Percentiles rank a stretch among this genome's conserved stretches.
These are phyloP conservation scores for Fusarium pseudograminearum DNA, from an alignment of 2,329 filamentous ascomycete species.

Conservation along the genomic window DNA sequence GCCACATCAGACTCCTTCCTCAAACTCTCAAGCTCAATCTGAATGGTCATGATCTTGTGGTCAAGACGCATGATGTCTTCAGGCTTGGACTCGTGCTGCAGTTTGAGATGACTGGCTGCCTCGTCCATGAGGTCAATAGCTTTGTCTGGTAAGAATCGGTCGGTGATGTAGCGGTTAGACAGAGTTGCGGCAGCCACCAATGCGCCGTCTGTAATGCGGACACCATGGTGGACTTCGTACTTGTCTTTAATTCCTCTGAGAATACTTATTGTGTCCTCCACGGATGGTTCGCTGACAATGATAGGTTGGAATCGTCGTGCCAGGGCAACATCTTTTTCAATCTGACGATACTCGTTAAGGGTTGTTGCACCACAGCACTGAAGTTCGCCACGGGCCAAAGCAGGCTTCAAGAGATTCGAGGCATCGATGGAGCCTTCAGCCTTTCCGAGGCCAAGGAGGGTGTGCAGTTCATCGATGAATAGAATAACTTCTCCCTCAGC, in stretches of 20 bases:
- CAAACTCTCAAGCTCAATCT: conserved; percentile 94
- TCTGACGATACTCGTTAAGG: conserved; percentile 88
- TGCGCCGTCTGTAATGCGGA: conserved; percentile 91
- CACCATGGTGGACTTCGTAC: conserved; percentile 97
- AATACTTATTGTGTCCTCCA: conserved; percentile 94
- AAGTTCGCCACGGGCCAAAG: conserved; percentile 89
- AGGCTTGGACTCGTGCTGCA: conserved; percentile 97
- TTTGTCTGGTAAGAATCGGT: conserved; percentile 95
- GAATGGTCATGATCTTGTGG: conserved; percentile 95
- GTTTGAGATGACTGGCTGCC: conserved; percentile 86
- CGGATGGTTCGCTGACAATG: conserved; percentile 88
- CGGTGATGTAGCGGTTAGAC: conserved; percentile 96
- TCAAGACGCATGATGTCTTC: conserved; percentile 94
- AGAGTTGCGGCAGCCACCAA: conserved; percentile 92
- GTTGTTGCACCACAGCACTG: conserved; percentile 98
- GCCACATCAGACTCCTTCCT: conserved; percentile 93
- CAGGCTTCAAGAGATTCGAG: conserved; percentile 93
- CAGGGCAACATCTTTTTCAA: conserved; percentile 95
- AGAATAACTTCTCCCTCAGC: conserved; percentile 91
- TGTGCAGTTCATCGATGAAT: conserved; percentile 96
- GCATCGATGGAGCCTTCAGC: conserved; percentile 97
- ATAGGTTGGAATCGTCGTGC: conserved; percentile 96
- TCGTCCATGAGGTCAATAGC: conserved; percentile 98
- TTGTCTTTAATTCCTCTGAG: conserved; percentile 96
- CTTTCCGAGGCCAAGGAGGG: conserved; percentile 90